Percentiles rank a stretch among this genome's conserved stretches.
These are phyloP conservation scores for Wickerhamiella infanticola DNA, from an alignment of 1,139 yeast species.

Conservation along the genomic window DNA sequence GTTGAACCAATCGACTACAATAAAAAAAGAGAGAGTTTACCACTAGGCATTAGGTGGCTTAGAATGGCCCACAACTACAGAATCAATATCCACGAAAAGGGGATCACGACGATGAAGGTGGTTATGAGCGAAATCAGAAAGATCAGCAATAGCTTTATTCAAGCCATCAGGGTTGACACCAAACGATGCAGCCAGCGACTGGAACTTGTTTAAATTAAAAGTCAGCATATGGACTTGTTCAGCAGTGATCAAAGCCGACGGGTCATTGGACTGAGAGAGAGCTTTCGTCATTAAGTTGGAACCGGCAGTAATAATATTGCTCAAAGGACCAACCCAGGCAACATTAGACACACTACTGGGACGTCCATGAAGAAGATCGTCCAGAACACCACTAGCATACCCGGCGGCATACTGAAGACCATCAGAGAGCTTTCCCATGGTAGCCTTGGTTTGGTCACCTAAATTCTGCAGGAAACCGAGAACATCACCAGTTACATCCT, in stretches of 20 bases:
- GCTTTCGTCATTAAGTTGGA: too few species aligned
- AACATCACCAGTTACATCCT: not conserved
- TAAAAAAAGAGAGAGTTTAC: too few species aligned
- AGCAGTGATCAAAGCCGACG: too few species aligned
- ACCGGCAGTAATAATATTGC: too few species aligned
- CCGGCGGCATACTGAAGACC: not conserved
- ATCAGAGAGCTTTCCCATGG: not conserved
- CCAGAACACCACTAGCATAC: constrained; percentile 14
- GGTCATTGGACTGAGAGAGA: too few species aligned
- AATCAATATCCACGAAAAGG: too few species aligned
- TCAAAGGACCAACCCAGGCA: too few species aligned
- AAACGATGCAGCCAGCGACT: constrained; percentile 1
- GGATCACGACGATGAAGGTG: not conserved
- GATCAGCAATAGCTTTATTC: not conserved
- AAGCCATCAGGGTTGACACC: constrained; percentile 1
- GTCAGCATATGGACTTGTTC: constrained; percentile 1
- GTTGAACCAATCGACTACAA: too few species aligned
- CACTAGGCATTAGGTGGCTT: too few species aligned
- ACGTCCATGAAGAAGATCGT: constrained; percentile 7
- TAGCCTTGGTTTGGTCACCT: not conserved
- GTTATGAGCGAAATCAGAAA: not conserved
- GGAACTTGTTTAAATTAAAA: not conserved
- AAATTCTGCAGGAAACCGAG: not conserved
- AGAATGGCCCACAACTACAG: too few species aligned
- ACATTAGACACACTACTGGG: constrained; percentile 5